These are phyloP conservation scores for Alnus rubra DNA, from an alignment of 306 rosid species.

Conservation along the genomic window DNA sequence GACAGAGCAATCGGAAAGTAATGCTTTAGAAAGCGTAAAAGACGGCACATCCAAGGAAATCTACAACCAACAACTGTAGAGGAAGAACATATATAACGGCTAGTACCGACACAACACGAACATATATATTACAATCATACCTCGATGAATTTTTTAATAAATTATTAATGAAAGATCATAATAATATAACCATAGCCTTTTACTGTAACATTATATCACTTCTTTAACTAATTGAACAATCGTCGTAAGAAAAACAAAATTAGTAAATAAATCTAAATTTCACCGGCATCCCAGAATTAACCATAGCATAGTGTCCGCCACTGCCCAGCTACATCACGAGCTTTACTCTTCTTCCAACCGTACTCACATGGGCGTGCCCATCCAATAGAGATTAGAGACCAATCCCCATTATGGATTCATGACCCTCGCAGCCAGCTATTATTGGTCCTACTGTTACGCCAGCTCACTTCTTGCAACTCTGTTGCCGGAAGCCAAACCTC, in stretches of 20 bases:
- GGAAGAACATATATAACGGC: not conserved
- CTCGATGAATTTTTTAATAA: not conserved
- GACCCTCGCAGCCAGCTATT: not conserved
- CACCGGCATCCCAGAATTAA: not conserved
- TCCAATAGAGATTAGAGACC: not conserved
- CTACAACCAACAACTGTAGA: not conserved
- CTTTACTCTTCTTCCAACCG: not conserved
- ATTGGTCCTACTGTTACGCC: not conserved
- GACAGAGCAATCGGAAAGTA: no score
- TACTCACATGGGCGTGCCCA: not conserved
- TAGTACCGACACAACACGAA: not conserved
- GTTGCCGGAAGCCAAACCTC: conserved; percentile 63
- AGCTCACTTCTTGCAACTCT: conserved; percentile 38
- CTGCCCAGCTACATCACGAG: not conserved
- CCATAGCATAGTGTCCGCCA: no score
- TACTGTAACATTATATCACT: not conserved
- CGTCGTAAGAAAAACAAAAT: not conserved
- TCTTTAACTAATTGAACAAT: not conserved
- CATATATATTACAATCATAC: no score
- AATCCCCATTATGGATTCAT: not conserved
- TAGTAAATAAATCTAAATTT: not conserved
- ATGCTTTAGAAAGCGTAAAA: no score
- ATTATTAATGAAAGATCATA: not conserved
- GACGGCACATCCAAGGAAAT: no score
- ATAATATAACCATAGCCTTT: not conserved